These are phyloP conservation scores for Panus rudis DNA, from an alignment of 768 basidiomycete genomes.

Conservation along the genomic window DNA sequence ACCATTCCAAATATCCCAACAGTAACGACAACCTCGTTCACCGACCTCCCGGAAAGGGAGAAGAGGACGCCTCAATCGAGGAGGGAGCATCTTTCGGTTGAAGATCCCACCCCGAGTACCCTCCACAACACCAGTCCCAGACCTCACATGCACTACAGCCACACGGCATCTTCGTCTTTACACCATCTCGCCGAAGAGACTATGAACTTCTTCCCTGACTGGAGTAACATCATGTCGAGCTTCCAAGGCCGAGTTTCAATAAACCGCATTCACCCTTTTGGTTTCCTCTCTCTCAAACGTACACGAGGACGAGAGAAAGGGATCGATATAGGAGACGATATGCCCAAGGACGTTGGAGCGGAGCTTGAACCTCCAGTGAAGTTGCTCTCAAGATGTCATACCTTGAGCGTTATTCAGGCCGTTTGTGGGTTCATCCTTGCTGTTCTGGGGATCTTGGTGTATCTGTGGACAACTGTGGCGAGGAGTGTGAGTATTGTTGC, in stretches of 20 bases:
- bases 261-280: slow-evolving; percentile 14
- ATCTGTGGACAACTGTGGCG: slow-evolving; percentile 20
- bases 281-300: slow-evolving; percentile 10
- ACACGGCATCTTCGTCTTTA: not conserved
- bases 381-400: slow-evolving; percentile 17
- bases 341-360: not conserved
- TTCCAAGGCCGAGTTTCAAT: slow-evolving; percentile 15
- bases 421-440: slow-evolving; percentile 14
- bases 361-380: slow-evolving; percentile 13
- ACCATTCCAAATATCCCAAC: not conserved
- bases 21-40: not conserved
- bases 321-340: not conserved
- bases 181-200: not conserved
- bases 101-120: not conserved
- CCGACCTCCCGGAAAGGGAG: not conserved
- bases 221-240: slow-evolving; percentile 9
- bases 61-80: not conserved
- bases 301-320: not conserved
- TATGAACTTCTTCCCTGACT: slow-evolving; percentile 10
- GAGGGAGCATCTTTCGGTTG: no score
- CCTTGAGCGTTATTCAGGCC: slow-evolving; percentile 14
- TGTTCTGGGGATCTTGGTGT: slow-evolving; percentile 15
- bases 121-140: not conserved
- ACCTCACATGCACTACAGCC: not conserved
- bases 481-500: slow-evolving; percentile 15